These are phyloP conservation scores for Marchantia paleacea DNA, from an alignment of 225 moss, liverwort and hornwort species.

Conservation along the genomic window DNA sequence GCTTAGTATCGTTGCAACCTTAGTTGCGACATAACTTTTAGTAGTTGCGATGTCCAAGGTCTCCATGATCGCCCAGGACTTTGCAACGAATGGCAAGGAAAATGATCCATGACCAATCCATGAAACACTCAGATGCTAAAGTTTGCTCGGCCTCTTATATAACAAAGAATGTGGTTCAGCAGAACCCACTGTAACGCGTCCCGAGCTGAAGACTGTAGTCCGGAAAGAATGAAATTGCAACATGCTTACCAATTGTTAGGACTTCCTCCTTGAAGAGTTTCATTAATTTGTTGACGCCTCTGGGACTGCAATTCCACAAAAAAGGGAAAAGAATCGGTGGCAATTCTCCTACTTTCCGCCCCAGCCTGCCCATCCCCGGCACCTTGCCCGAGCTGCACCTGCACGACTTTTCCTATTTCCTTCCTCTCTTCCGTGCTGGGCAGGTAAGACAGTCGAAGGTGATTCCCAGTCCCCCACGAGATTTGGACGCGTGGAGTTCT, in stretches of 20 bases:
- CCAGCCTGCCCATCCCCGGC: constrained; percentile 50
- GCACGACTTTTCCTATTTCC: constrained; percentile 64
- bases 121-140: too few species aligned
- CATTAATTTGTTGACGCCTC: constrained; percentile 50
- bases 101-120: too few species aligned
- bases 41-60: too few species aligned
- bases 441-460: constrained; percentile 69
- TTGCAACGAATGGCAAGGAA: too few species aligned
- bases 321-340: constrained; percentile 69
- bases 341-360: constrained; percentile 75
- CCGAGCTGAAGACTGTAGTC: background rate
- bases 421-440: constrained; percentile 30
- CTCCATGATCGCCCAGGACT: too few species aligned
- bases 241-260: constrained; percentile 56
- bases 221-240: background rate
- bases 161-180: too few species aligned
- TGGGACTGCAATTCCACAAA: constrained; percentile 68
- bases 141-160: too few species aligned
- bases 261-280: constrained; percentile 38
- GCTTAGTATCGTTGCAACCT: too few species aligned
- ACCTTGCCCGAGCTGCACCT: constrained; percentile 63
- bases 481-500: constrained; percentile 57
- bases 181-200: too few species aligned
- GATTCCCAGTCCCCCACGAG: constrained; percentile 86
- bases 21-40: too few species aligned